Evolutionary conservation across 2,329 filamentous ascomycete species (phyloP).

Genomic region (Fusarium sp.): DNA sequence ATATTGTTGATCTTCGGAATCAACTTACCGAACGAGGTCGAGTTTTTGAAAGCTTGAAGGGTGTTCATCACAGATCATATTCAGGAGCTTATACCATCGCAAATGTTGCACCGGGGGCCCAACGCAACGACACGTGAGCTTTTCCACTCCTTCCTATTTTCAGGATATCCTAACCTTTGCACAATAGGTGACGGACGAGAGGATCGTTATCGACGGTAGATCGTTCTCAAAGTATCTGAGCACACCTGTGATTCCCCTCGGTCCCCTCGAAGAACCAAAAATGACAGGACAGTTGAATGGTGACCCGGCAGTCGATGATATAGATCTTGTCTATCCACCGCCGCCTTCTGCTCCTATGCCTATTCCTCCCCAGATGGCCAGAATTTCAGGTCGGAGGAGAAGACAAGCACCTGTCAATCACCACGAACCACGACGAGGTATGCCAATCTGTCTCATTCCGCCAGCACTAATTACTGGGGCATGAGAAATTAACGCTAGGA

Average conservation of each 20-base stretch:
- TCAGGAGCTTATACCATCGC: constrained; percentile 3
- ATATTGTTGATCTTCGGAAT: neutral
- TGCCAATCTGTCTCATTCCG: too few species aligned
- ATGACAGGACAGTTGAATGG: neutral
- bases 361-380: neutral
- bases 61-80: constrained; percentile 10
- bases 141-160: neutral
- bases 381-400: neutral
- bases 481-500: neutral
- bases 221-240: constrained; percentile 9
- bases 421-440: neutral
- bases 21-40: neutral
- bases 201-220: constrained; percentile 3
- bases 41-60: constrained; percentile 5
- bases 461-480: too few species aligned
- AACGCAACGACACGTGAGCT: constrained; percentile 6
- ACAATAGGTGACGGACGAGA: constrained; percentile 3
- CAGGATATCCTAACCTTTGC: neutral
- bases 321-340: neutral
- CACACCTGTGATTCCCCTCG: neutral
- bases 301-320: neutral
- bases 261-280: neutral
- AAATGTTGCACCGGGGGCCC: neutral
- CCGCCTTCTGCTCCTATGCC: neutral
- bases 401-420: neutral